phyloP scores from a whole-genome alignment of 768 basidiomycete genomes.

The Symmetrospora coprosmae region DNA sequence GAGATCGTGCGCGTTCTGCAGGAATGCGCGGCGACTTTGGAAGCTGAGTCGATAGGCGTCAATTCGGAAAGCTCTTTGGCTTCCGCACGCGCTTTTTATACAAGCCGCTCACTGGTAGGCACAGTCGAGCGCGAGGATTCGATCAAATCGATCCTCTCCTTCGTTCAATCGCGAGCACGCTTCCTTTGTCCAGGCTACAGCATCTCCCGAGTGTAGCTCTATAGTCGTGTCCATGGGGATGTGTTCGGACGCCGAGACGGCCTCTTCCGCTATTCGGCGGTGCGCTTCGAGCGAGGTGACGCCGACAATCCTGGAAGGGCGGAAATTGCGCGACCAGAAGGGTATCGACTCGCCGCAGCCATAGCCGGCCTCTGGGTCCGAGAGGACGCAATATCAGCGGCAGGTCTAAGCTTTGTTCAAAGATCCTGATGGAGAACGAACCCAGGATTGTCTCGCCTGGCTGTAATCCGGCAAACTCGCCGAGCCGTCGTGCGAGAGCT shows the following conservation, averaged over 20 bases:
- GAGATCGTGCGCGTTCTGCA: conserved; percentile 43
- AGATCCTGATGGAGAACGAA: conserved; percentile 33
- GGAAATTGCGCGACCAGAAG: conserved; percentile 43
- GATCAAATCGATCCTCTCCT: conserved; percentile 40
- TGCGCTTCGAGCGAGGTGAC: conserved; percentile 49
- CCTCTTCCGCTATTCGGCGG: conserved; percentile 41
- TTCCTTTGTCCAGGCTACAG: conserved; percentile 38
- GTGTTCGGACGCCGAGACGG: conserved; percentile 29
- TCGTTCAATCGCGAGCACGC: background rate
- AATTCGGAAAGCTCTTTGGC: too few relatives aligned
- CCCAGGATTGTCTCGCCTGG: conserved; percentile 46
- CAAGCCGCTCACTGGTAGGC: conserved; percentile 48
- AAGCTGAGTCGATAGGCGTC: too few relatives aligned
- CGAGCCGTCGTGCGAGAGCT: conserved; percentile 47
- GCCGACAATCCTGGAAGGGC: conserved; percentile 40
- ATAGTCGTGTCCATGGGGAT: conserved; percentile 36
- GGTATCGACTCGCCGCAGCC: conserved; percentile 55
- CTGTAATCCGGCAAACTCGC: conserved; percentile 41
- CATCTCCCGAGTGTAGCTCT: conserved; percentile 44
- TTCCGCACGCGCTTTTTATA: too few relatives aligned
- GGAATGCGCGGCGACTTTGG: conserved; percentile 44
- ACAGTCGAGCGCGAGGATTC: conserved; percentile 52
- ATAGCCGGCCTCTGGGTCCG: conserved; percentile 54
- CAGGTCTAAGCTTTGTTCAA: conserved; percentile 1
- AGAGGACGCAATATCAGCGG: too few relatives aligned